Conservation (phyloP, 2,329 filamentous ascomycete species). For the Monilinia fructigena region DNA sequence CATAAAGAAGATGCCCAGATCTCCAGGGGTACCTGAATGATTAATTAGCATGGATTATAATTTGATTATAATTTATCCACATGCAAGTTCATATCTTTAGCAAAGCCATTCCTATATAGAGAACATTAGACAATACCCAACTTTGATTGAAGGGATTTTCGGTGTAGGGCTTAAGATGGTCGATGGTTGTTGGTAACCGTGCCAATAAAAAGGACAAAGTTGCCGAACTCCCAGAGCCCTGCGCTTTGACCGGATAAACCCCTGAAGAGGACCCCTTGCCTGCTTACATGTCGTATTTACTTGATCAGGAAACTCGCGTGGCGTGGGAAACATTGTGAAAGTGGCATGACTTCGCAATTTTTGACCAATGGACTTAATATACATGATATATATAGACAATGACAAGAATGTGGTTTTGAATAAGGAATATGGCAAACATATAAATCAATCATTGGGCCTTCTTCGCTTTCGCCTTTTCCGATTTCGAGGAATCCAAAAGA, state of each 20-base stretch:
- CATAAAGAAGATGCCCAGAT: background rate
- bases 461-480: constrained; percentile 29
- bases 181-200: constrained; percentile 11
- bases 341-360: background rate
- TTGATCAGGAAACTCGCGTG: constrained; percentile 2
- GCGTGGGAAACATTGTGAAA: background rate
- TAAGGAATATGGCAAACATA: constrained; percentile 35
- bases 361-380: constrained; percentile 7
- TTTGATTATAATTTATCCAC: constrained; percentile 1
- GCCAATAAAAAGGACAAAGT: constrained; percentile 1
- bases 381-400: constrained; percentile 12
- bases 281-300: constrained; percentile 22
- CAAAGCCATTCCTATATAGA: background rate
- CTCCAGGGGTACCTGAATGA: background rate
- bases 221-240: constrained; percentile 13
- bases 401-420: constrained; percentile 11
- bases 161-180: constrained; percentile 8
- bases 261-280: background rate
- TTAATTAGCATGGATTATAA: background rate
- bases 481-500: constrained; percentile 28
- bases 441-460: constrained; percentile 33
- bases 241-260: constrained; percentile 11
- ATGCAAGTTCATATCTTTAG: constrained; percentile 8
- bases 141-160: constrained; percentile 9
- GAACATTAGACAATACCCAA: constrained; percentile 8